A percentile compares a stretch with the other conserved stretches of the same genome.
Conservation (phyloP, 148 eudicot species). For the Suaeda aralocaspica region DNA sequence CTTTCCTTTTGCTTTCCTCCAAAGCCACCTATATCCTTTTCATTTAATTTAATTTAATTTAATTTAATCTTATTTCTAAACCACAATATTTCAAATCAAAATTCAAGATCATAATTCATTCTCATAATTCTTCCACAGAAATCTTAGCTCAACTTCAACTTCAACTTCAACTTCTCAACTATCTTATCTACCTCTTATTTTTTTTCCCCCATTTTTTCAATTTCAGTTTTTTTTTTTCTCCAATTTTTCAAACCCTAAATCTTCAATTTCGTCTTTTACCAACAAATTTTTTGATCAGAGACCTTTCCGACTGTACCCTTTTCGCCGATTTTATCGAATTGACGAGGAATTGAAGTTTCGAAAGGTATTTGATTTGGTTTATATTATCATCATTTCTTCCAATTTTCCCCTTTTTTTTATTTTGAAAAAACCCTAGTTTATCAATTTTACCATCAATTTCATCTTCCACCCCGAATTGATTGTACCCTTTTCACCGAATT, state of each 20-base stretch:
- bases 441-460: too few relatives aligned
- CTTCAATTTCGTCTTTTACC: neutral
- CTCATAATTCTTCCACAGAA: neutral
- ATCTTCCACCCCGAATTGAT: too few relatives aligned
- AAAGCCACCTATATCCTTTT: conserved; percentile 12
- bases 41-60: too few relatives aligned
- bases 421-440: too few relatives aligned
- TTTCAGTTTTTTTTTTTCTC: neutral
- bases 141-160: neutral
- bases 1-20: conserved; percentile 18
- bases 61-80: neutral
- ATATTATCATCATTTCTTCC: too few relatives aligned
- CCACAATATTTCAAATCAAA: too few relatives aligned
- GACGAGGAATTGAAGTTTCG: neutral
- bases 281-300: conserved; percentile 1
- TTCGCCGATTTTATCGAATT: neutral
- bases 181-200: neutral
- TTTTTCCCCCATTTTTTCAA: neutral
- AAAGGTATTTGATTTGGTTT: too few relatives aligned
- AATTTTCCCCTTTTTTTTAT: too few relatives aligned
- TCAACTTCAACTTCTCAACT: neutral
- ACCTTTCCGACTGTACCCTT: neutral
- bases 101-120: too few relatives aligned
- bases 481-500: too few relatives aligned
- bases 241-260: neutral